These are phyloP conservation scores for Plasmodium malariae DNA, from an alignment of 169 alveolate genomes.

Conservation along the genomic window DNA sequence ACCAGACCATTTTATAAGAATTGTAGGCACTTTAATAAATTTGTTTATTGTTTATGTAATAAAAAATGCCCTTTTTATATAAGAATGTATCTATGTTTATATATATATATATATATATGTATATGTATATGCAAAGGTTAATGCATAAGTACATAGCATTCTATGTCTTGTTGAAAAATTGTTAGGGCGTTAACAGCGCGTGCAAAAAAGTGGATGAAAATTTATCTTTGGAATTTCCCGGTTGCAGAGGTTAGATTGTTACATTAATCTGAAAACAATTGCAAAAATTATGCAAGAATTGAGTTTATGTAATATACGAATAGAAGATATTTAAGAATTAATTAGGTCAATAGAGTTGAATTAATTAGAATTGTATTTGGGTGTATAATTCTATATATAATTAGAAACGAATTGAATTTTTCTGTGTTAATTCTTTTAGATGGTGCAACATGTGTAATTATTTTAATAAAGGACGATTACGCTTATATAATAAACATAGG, in stretches of 20 bases:
- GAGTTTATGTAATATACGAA: neutral
- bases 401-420: slow-evolving; percentile 6
- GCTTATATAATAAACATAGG: slow-evolving; percentile 87
- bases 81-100: too few species aligned
- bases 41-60: too few species aligned
- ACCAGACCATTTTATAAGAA: slow-evolving; percentile 69
- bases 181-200: slow-evolving; percentile 61
- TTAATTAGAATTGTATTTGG: neutral
- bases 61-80: too few species aligned
- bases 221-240: slow-evolving; percentile 39
- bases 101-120: too few species aligned
- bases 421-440: slow-evolving; percentile 75
- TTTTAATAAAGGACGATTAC: slow-evolving; percentile 77
- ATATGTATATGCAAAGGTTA: neutral
- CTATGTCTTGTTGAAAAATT: neutral
- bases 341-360: neutral
- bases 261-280: neutral
- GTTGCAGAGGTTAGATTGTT: slow-evolving; percentile 46
- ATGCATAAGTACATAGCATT: neutral
- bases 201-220: slow-evolving; percentile 61
- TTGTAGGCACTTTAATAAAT: too few species aligned
- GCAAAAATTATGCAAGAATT: neutral
- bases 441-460: slow-evolving; percentile 89
- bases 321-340: neutral
- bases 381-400: too few species aligned